Percentiles rank a stretch among this genome's conserved stretches.
Conservation (phyloP, 1,284 basidiomycete genomes). For the Amylostereum chailletii region DNA sequence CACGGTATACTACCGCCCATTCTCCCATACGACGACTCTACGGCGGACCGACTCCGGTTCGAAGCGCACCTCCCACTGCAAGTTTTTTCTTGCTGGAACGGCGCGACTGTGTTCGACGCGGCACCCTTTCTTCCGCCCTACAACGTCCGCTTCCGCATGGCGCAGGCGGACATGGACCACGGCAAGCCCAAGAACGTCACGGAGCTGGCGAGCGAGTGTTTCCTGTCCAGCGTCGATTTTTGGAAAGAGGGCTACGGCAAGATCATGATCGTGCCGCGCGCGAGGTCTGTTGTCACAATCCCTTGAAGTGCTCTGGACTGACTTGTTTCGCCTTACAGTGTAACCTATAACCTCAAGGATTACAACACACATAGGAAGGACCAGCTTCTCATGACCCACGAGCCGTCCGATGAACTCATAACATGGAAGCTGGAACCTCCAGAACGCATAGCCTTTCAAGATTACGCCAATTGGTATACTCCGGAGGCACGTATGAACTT, state of each 20-base stretch:
- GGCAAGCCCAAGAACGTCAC: not conserved
- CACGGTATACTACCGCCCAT: slow-evolving; percentile 8
- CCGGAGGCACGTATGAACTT: not conserved
- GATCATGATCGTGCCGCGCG: not conserved
- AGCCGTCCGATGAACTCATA: not conserved
- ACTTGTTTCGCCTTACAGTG: not conserved
- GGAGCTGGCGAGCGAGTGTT: slow-evolving; percentile 1
- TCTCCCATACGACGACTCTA: slow-evolving; percentile 19
- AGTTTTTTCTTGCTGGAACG: slow-evolving; percentile 29
- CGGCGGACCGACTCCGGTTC: slow-evolving; percentile 17
- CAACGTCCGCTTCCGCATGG: not conserved
- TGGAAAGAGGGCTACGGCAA: not conserved
- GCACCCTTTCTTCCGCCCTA: slow-evolving; percentile 12
- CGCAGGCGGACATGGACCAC: not conserved
- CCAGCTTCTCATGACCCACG: not conserved
- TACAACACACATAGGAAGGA: not conserved
- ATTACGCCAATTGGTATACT: not conserved
- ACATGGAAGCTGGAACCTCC: not conserved
- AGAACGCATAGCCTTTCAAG: not conserved
- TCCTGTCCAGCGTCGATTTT: slow-evolving; percentile 1
- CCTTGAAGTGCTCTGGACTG: too few relatives aligned
- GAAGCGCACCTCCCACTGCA: slow-evolving; percentile 25
- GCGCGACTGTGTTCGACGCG: slow-evolving; percentile 24
- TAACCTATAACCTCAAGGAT: not conserved
- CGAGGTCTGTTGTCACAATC: not conserved